Evolutionary conservation across 2,329 filamentous ascomycete genomes (phyloP).

Genomic region (Aureobasidium sp.): DNA sequence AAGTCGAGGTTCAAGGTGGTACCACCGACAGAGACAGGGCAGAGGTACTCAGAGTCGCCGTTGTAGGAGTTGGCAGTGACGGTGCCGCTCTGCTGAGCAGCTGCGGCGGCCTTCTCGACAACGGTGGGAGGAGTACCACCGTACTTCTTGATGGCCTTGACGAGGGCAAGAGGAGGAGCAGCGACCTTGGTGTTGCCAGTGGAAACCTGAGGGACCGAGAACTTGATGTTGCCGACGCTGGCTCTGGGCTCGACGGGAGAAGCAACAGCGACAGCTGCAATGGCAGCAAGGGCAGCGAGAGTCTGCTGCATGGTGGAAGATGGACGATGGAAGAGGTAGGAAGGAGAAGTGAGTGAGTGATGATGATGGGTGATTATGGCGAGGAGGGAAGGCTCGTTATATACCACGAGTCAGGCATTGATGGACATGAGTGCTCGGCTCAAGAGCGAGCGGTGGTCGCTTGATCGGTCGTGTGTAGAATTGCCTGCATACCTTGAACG

Average conservation of each 20-base stretch:
- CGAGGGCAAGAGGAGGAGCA: slow-evolving; percentile 24
- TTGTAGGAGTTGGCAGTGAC: slow-evolving; percentile 30
- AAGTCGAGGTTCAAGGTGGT: slow-evolving; percentile 59
- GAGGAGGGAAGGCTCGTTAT: neutral
- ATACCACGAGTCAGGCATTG: neutral
- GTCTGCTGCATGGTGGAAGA: slow-evolving; percentile 14
- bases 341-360: neutral
- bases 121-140: slow-evolving; percentile 22
- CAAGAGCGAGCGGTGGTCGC: neutral
- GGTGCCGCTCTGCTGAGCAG: slow-evolving; percentile 28
- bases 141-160: slow-evolving; percentile 15
- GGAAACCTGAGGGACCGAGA: slow-evolving; percentile 24
- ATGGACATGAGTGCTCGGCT: neutral
- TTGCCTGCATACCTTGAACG: neutral
- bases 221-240: slow-evolving; percentile 14
- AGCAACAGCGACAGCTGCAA: slow-evolving; percentile 22
- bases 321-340: neutral
- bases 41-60: slow-evolving; percentile 27
- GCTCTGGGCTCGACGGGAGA: slow-evolving; percentile 17
- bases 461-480: neutral
- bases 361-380: neutral
- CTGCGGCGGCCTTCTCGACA: slow-evolving; percentile 24
- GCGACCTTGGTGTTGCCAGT: slow-evolving; percentile 30
- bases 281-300: slow-evolving; percentile 22
- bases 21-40: slow-evolving; percentile 54